Evolutionary conservation across 257 asterid genomes (phyloP).

Genomic region (Buddleja alternifolia): DNA sequence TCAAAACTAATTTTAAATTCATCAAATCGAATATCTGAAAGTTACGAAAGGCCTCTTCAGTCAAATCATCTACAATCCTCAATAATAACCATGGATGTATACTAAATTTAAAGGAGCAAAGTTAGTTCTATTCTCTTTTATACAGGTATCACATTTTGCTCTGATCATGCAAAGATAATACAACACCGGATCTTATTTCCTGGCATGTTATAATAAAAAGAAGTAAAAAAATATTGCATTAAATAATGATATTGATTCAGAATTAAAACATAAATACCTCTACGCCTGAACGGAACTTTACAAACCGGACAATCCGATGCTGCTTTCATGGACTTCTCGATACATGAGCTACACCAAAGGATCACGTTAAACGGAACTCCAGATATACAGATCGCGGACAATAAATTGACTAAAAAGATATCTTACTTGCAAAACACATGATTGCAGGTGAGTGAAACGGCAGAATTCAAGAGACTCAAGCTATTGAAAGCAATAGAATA

Average conservation of each 20-base stretch:
- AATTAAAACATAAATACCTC: constrained; percentile 53
- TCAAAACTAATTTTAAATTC: not conserved
- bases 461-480: constrained; percentile 79
- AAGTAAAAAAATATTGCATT: not conserved
- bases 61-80: too few species aligned
- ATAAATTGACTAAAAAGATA: not conserved
- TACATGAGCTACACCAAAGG: constrained; percentile 58
- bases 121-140: not conserved
- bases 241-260: not conserved
- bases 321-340: constrained; percentile 80
- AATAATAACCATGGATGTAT: not conserved
- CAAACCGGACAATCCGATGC: constrained; percentile 85
- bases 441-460: constrained; percentile 89
- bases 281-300: constrained; percentile 83
- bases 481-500: constrained; percentile 40
- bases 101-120: not conserved
- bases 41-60: not conserved
- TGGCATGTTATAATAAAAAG: not conserved
- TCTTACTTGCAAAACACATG: constrained; percentile 94
- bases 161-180: too few species aligned
- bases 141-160: not conserved
- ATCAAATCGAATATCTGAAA: not conserved
- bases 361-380: not conserved
- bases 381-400: not conserved
- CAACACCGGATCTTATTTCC: not conserved